These are phyloP conservation scores for Chara braunii DNA, from an alignment of 139 green algal genomes.

Conservation along the genomic window DNA sequence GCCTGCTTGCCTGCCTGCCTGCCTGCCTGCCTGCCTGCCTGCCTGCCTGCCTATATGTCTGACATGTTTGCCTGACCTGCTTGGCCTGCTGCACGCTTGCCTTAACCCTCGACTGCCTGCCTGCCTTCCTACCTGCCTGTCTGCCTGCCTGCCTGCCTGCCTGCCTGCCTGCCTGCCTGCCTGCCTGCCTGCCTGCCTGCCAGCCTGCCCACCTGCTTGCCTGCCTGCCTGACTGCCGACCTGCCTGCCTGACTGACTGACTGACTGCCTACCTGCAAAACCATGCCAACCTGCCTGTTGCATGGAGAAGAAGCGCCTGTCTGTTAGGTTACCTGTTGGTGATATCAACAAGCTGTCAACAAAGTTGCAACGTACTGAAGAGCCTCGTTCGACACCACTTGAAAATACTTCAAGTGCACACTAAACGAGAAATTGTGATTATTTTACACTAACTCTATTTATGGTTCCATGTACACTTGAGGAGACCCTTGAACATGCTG, in stretches of 20 bases:
- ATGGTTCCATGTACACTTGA: no score
- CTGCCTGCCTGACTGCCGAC: slow-evolving; percentile 14
- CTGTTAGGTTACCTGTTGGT: no score
- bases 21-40: slow-evolving; percentile 18
- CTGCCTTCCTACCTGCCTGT: slow-evolving; percentile 14
- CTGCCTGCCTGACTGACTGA: slow-evolving; percentile 23
- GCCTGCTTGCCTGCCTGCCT: slow-evolving; percentile 14
- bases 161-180: slow-evolving; percentile 21
- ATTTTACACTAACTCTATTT: no score
- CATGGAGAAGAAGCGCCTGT: no score
- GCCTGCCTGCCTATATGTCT: slow-evolving; percentile 15
- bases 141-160: slow-evolving; percentile 19
- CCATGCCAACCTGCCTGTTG: slow-evolving; percentile 13
- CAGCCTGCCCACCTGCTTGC: slow-evolving; percentile 22
- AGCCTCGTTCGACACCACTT: no score
- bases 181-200: slow-evolving; percentile 28
- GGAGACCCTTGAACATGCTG: no score
- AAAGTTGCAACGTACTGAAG: no score
- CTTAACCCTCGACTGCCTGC: slow-evolving; percentile 8
- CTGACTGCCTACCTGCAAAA: slow-evolving; percentile 12
- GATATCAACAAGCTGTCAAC: no score
- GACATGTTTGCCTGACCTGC: slow-evolving; percentile 10
- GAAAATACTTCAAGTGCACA: no score
- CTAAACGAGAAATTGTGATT: no score
- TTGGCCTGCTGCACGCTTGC: slow-evolving; percentile 7